Conservation (phyloP, 352 stramenopile species). For the Phytophthora foliorum region DNA sequence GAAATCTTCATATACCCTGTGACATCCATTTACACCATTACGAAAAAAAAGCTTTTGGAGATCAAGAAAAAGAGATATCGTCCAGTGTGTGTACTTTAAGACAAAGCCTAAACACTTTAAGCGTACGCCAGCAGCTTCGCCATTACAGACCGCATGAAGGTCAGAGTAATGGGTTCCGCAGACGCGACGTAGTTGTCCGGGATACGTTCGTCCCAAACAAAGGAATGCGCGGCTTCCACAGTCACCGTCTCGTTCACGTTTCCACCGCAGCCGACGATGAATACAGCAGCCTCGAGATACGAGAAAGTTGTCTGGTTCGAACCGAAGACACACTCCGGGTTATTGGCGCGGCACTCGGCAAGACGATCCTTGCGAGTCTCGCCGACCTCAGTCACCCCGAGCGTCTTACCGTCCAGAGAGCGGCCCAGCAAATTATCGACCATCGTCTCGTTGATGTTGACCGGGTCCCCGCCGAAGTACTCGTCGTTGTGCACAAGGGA, state of each 20-base stretch:
- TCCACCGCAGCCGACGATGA: conserved; percentile 39
- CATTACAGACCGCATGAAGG: conserved; percentile 32
- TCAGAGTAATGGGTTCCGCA: conserved; percentile 28
- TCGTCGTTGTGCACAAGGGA: conserved; percentile 38
- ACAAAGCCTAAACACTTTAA: not conserved
- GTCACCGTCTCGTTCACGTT: conserved; percentile 44
- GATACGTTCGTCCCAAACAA: conserved; percentile 50
- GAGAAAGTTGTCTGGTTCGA: conserved; percentile 25
- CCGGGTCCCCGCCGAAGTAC: conserved; percentile 36
- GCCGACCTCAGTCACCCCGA: conserved; percentile 29
- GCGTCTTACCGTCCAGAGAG: conserved; percentile 23
- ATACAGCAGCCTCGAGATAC: conserved; percentile 40
- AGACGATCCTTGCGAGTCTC: conserved; percentile 36
- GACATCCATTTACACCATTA: conserved; percentile 22
- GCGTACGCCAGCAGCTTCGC: conserved; percentile 33
- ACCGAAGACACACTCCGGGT: conserved; percentile 44
- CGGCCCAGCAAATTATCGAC: conserved; percentile 30
- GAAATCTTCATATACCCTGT: conserved; percentile 24
- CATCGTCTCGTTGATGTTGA: conserved; percentile 31
- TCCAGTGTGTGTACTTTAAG: not conserved
- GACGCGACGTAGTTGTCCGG: conserved; percentile 37
- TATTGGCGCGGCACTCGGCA: conserved; percentile 31
- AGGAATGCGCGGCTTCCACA: conserved; percentile 36
- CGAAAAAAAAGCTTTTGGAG: conserved; percentile 14
- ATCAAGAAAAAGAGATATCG: conserved; percentile 1